phyloP scores from a whole-genome alignment of 192 early-diverging fungal species.

The Allomyces macrogynus region DNA sequence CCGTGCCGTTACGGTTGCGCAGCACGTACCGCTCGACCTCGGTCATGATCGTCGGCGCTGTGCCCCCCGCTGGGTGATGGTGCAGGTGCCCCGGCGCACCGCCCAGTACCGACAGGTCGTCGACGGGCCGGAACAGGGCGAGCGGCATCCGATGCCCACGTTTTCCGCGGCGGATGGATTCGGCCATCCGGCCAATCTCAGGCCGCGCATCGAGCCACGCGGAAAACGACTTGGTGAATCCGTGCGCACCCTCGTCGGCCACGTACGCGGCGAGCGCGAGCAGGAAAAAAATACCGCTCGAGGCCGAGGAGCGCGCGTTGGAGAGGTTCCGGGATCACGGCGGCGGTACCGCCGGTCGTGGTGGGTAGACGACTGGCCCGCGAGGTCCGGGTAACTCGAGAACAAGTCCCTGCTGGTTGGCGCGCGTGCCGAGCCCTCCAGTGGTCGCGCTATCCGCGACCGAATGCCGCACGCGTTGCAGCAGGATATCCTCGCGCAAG shows the following conservation, averaged over 20 bases:
- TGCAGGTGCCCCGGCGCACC: conserved; percentile 1
- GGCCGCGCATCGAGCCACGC: conserved; percentile 13
- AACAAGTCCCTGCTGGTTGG: too few relatives aligned
- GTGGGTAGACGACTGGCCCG: conserved; percentile 8
- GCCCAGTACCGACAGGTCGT: conserved; percentile 20
- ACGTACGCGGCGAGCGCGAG: conserved; percentile 32
- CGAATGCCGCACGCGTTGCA: conserved; percentile 32
- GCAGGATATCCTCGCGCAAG: conserved; percentile 33
- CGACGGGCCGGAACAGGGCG: conserved; percentile 31
- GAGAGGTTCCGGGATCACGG: conserved; percentile 6
- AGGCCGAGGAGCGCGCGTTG: conserved; percentile 24
- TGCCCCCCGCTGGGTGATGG: not conserved
- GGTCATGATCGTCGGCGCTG: not conserved
- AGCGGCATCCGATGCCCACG: conserved; percentile 13
- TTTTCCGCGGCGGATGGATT: conserved; percentile 17
- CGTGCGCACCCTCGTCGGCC: conserved; percentile 6
- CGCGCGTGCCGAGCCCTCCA: too few relatives aligned
- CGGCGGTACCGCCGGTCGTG: not conserved
- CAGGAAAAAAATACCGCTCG: conserved; percentile 37
- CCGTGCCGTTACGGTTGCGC: not conserved
- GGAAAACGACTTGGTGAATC: conserved; percentile 10
- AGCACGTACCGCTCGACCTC: not conserved
- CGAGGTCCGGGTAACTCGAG: not conserved
- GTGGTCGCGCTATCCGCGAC: not conserved
- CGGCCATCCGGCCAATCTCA: conserved; percentile 34